Conservation (phyloP, 1,139 yeast genomes). For the Pneumocystis oryctolagi region DNA sequence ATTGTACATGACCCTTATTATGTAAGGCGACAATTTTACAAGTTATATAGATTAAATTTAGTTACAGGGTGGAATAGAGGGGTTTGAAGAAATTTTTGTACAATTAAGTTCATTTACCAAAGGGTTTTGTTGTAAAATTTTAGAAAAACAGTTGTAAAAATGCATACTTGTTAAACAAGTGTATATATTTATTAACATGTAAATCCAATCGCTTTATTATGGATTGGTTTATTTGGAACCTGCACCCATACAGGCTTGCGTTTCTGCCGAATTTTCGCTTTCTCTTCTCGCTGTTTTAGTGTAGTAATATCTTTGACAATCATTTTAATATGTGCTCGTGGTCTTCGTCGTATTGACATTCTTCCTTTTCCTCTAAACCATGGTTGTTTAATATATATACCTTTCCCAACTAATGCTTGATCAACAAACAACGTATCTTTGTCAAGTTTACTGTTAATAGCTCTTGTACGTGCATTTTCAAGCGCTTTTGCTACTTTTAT, state of each 20-base stretch:
- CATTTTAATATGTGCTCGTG: slow-evolving; percentile 10
- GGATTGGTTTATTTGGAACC: neutral
- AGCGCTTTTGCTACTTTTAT: slow-evolving; percentile 8
- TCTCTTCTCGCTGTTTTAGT: slow-evolving; percentile 5
- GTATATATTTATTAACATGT: neutral
- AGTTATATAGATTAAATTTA: slow-evolving; percentile 20
- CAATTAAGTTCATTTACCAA: neutral
- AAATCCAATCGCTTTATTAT: neutral
- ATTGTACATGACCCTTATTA: slow-evolving; percentile 12
- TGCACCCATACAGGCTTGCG: neutral
- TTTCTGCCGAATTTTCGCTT: slow-evolving; percentile 8
- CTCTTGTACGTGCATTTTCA: slow-evolving; percentile 9
- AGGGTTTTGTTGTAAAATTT: neutral
- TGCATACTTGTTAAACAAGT: neutral
- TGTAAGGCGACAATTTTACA: slow-evolving; percentile 17
- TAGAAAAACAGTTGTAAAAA: neutral
- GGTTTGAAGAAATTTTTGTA: neutral
- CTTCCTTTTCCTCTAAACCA: slow-evolving; percentile 13
- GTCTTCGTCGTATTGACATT: slow-evolving; percentile 9
- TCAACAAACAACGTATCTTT: slow-evolving; percentile 10
- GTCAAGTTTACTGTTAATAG: slow-evolving; percentile 8
- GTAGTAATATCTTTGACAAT: slow-evolving; percentile 10
- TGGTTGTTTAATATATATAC: slow-evolving; percentile 7
- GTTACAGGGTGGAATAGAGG: neutral
- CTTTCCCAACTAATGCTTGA: slow-evolving; percentile 14